Conservation (phyloP, 208 protist genomes). For the Vickermania spadyakhi region DNA sequence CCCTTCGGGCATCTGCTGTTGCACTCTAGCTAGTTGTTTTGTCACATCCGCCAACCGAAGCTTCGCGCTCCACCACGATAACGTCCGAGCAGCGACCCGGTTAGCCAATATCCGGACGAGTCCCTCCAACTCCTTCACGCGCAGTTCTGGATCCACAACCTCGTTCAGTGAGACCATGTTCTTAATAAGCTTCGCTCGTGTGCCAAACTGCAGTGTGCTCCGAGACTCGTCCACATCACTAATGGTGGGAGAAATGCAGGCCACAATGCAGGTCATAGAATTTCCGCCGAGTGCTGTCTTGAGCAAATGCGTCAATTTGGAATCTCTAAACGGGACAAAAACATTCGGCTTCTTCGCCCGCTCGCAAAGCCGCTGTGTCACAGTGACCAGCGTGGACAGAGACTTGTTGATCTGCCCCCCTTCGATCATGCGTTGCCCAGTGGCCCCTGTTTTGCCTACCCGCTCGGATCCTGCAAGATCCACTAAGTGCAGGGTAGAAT, state of each 20-base stretch:
- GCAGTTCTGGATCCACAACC: constrained; percentile 37
- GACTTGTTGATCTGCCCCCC: constrained; percentile 89
- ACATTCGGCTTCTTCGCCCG: constrained; percentile 2
- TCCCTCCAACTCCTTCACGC: constrained; percentile 29
- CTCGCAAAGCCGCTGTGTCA: constrained; percentile 59
- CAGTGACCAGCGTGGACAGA: constrained; percentile 61
- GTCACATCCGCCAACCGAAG: not conserved
- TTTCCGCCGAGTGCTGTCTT: constrained; percentile 93
- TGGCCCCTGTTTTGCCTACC: constrained; percentile 89
- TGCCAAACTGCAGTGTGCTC: constrained; percentile 75
- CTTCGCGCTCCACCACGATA: constrained; percentile 69
- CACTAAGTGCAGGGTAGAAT: constrained; percentile 89
- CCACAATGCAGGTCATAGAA: constrained; percentile 86
- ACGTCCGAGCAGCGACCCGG: constrained; percentile 42
- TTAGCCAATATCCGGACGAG: constrained; percentile 24
- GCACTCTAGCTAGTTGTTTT: not conserved
- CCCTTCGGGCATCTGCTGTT: not conserved
- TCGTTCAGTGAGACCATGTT: constrained; percentile 62
- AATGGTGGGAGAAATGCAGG: constrained; percentile 55
- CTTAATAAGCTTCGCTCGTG: constrained; percentile 50
- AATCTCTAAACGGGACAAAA: constrained; percentile 91
- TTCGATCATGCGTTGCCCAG: constrained; percentile 90
- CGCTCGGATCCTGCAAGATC: constrained; percentile 90
- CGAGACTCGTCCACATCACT: constrained; percentile 62
- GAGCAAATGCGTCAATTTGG: constrained; percentile 89